These are phyloP conservation scores for Luzula sylvatica DNA, from an alignment of 176 grass and related monocot species.

Conservation along the genomic window DNA sequence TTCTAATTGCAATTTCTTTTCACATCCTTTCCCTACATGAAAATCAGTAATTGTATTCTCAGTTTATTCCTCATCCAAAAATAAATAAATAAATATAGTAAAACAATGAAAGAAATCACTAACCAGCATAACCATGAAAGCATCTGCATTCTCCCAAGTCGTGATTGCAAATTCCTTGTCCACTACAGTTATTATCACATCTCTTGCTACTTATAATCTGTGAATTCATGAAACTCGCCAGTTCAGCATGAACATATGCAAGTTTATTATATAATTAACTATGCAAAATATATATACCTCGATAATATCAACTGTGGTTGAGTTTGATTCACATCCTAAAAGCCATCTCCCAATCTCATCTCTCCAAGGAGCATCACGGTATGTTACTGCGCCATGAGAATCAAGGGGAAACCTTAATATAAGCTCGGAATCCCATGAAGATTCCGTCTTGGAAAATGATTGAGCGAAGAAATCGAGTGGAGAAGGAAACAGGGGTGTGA, in stretches of 20 bases:
- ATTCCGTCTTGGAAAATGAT: background rate
- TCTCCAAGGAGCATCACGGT: slow-evolving; percentile 62
- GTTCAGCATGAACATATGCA: too few species aligned
- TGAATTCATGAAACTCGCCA: too few species aligned
- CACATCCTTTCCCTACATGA: slow-evolving; percentile 64
- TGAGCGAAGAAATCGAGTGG: slow-evolving; percentile 32
- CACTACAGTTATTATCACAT: slow-evolving; percentile 54
- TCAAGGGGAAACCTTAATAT: slow-evolving; percentile 31
- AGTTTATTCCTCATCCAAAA: too few species aligned
- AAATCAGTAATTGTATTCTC: too few species aligned
- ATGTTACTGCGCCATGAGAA: slow-evolving; percentile 31
- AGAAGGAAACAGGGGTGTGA: slow-evolving; percentile 45
- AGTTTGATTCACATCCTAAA: slow-evolving; percentile 33
- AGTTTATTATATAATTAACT: too few species aligned
- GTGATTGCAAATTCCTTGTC: slow-evolving; percentile 66
- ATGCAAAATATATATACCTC: slow-evolving; percentile 44
- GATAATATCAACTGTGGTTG: slow-evolving; percentile 32
- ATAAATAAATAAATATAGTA: too few species aligned
- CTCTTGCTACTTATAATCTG: slow-evolving; percentile 41
- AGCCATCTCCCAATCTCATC: slow-evolving; percentile 69
- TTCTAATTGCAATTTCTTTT: slow-evolving; percentile 40
- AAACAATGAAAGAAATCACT: slow-evolving; percentile 18
- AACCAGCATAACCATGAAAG: slow-evolving; percentile 92
- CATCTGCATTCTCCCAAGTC: slow-evolving; percentile 80
- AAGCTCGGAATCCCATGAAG: slow-evolving; percentile 23